Evolutionary conservation across 2,329 filamentous ascomycete genomes (phyloP).

Genomic region (Hysterium pulicare): DNA sequence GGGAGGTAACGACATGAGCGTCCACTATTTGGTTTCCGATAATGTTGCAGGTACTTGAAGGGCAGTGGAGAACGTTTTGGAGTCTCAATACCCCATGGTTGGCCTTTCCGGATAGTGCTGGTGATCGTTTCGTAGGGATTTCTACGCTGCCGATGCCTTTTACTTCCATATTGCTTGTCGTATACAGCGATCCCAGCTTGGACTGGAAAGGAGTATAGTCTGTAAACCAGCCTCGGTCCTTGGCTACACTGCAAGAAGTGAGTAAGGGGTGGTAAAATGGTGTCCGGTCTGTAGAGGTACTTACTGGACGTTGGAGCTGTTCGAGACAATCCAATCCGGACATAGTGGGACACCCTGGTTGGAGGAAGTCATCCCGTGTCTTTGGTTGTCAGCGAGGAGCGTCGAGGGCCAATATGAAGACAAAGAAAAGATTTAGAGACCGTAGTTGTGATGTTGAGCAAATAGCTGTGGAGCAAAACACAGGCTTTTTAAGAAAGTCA

Average conservation of each 20-base stretch:
- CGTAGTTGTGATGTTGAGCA: too few species aligned
- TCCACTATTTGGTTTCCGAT: conserved; percentile 4
- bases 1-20: neutral
- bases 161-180: conserved; percentile 1
- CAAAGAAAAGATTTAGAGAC: too few species aligned
- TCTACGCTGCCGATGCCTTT: conserved; percentile 14
- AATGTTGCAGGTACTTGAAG: conserved; percentile 12
- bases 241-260: conserved; percentile 6
- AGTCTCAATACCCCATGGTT: conserved; percentile 9
- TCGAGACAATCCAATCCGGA: conserved; percentile 12
- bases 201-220: conserved; percentile 17
- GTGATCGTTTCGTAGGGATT: conserved; percentile 9
- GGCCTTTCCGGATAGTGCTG: conserved; percentile 2
- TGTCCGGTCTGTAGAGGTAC: neutral
- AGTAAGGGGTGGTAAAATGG: conserved; percentile 1
- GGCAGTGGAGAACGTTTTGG: conserved; percentile 15
- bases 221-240: conserved; percentile 19
- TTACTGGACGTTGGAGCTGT: conserved; percentile 14
- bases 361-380: too few species aligned
- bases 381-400: too few species aligned
- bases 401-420: too few species aligned
- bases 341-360: too few species aligned
- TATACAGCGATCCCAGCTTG: conserved; percentile 1
- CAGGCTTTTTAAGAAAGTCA: too few species aligned
- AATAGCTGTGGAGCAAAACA: too few species aligned